Percentiles rank a stretch among this genome's conserved stretches.
phyloP scores from a whole-genome alignment of 2,329 filamentous ascomycete genomes.

The Ophiostoma perfectum region DNA sequence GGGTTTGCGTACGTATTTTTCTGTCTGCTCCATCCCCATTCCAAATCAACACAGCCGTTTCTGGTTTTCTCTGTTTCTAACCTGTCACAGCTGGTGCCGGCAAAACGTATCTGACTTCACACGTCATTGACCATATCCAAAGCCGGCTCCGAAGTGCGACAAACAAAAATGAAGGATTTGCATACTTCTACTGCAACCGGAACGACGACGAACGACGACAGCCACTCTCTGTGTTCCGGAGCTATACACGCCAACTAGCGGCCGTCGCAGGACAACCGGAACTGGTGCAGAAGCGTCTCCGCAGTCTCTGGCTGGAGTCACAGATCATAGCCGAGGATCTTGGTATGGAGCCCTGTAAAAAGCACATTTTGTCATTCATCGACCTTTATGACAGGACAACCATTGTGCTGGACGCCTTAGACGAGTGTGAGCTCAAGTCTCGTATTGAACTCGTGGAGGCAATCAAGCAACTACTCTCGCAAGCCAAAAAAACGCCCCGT shows the following conservation, averaged over 20 bases:
- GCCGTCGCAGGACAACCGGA: slow-evolving; percentile 18
- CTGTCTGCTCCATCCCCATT: too few species aligned
- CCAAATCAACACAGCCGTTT: slow-evolving; percentile 3
- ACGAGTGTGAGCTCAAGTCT: slow-evolving; percentile 32
- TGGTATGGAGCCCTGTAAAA: slow-evolving; percentile 18
- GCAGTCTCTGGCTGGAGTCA: slow-evolving; percentile 2
- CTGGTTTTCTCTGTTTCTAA: slow-evolving; percentile 12
- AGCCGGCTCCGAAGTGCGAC: background rate
- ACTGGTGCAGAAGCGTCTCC: slow-evolving; percentile 21
- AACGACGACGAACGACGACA: slow-evolving; percentile 30
- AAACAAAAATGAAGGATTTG: slow-evolving; percentile 28
- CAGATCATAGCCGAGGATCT: background rate
- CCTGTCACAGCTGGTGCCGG: slow-evolving; percentile 23
- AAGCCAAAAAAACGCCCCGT: slow-evolving; percentile 29
- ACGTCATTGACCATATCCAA: slow-evolving; percentile 24
- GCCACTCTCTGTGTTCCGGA: slow-evolving; percentile 32
- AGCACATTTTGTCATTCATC: slow-evolving; percentile 28
- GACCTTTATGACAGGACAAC: slow-evolving; percentile 32
- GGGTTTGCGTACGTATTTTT: background rate
- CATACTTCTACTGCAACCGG: slow-evolving; percentile 36
- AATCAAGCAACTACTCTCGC: slow-evolving; percentile 29
- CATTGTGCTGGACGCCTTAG: slow-evolving; percentile 35
- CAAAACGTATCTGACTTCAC: slow-evolving; percentile 26
- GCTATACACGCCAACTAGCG: slow-evolving; percentile 33
- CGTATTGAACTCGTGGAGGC: slow-evolving; percentile 30